Conservation (phyloP, 257 asterid genomes). For the Solanum medicagineum region DNA sequence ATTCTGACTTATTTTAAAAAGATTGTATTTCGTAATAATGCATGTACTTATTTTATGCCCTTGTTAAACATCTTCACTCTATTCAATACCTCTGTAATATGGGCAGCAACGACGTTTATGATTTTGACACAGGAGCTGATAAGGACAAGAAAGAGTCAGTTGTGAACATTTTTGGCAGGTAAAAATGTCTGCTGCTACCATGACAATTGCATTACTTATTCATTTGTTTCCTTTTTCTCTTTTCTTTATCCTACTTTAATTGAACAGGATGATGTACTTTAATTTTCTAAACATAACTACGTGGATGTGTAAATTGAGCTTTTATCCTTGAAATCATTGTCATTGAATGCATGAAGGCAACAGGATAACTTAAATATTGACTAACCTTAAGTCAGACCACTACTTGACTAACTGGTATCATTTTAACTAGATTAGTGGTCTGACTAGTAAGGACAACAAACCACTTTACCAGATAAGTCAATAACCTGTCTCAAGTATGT, state of each 20-base stretch:
- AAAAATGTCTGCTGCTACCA: slow-evolving; percentile 1
- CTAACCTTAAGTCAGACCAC: background rate
- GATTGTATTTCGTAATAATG: background rate
- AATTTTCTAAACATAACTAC: background rate
- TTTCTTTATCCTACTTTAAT: background rate
- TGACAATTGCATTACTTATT: background rate
- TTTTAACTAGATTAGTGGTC: background rate
- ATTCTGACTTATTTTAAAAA: background rate
- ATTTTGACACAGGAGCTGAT: slow-evolving; percentile 93
- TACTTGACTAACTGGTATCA: background rate
- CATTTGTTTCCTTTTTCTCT: background rate
- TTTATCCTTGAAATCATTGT: background rate
- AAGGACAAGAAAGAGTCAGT: slow-evolving; percentile 90
- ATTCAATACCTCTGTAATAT: slow-evolving; percentile 10
- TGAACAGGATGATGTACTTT: background rate
- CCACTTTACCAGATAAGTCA: background rate
- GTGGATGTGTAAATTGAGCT: background rate
- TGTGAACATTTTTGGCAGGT: slow-evolving; percentile 75
- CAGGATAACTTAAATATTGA: background rate
- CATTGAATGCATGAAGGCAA: background rate
- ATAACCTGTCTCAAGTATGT: background rate
- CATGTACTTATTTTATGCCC: background rate
- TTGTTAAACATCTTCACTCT: background rate
- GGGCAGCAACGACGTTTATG: slow-evolving; percentile 94
- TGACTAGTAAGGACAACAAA: background rate